Conservation (phyloP, 169 alveolate genomes). For the Toxoplasma gondii region DNA sequence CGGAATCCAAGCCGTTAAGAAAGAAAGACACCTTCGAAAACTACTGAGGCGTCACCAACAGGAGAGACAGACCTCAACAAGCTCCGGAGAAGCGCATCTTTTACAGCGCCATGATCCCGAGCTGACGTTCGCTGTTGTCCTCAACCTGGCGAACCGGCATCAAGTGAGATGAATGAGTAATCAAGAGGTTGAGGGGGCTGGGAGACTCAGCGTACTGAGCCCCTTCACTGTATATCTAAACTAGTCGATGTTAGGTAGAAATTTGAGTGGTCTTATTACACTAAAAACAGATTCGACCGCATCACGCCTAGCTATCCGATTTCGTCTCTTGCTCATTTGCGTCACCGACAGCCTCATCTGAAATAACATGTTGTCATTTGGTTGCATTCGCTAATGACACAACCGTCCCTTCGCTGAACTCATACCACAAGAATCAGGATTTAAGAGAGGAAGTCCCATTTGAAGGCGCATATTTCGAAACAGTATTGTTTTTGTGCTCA, state of each 20-base stretch:
- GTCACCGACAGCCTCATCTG: not conserved
- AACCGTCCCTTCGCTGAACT: too few relatives aligned
- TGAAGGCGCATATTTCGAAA: too few relatives aligned
- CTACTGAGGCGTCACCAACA: not conserved
- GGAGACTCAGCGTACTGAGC: too few relatives aligned
- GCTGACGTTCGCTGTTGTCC: slow-evolving; percentile 86
- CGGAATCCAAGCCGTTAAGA: not conserved
- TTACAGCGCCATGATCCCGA: slow-evolving; percentile 69
- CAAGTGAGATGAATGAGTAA: slow-evolving; percentile 76
- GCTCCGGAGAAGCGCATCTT: not conserved
- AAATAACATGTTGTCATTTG: too few relatives aligned
- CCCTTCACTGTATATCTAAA: too few relatives aligned
- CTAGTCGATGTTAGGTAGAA: too few relatives aligned
- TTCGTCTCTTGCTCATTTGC: slow-evolving; percentile 74
- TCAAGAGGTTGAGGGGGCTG: not conserved
- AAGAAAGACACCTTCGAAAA: not conserved
- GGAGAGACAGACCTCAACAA: not conserved
- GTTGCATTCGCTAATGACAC: too few relatives aligned
- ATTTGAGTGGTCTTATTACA: too few relatives aligned
- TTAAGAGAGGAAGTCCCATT: too few relatives aligned
- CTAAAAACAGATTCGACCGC: too few relatives aligned
- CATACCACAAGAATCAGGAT: too few relatives aligned
- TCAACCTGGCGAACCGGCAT: slow-evolving; percentile 87
- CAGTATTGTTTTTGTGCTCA: too few relatives aligned
- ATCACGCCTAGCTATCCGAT: not conserved